phyloP scores from a whole-genome alignment of 2,329 filamentous ascomycete species.

The Coniochaeta pulveracea region DNA sequence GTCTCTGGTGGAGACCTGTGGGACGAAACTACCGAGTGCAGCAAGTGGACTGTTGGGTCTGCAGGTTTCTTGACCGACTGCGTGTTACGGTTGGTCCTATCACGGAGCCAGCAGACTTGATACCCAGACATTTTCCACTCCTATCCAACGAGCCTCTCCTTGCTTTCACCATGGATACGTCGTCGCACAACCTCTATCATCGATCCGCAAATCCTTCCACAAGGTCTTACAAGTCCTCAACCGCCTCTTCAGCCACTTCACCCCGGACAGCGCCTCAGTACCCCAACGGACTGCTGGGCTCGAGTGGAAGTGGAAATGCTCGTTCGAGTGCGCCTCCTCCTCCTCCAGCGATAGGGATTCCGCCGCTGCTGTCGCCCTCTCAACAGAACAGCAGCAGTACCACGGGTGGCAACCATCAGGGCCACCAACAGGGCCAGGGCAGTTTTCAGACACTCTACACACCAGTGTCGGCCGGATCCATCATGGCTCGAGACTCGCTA shows the following conservation, averaged over 20 bases:
- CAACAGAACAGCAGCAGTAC: too few species aligned
- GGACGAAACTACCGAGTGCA: too few species aligned
- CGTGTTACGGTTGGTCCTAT: constrained; percentile 23
- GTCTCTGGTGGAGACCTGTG: too few species aligned
- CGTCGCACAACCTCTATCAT: constrained; percentile 44
- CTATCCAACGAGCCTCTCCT: constrained; percentile 20
- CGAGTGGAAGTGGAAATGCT: constrained; percentile 39
- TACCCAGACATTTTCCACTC: constrained; percentile 20
- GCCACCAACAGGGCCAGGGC: constrained; percentile 23
- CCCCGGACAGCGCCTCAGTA: constrained; percentile 43
- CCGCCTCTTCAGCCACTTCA: constrained; percentile 50
- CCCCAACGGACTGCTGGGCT: constrained; percentile 38
- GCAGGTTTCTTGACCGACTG: constrained; percentile 28
- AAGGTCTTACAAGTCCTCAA: constrained; percentile 53
- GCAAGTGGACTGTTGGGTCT: too few species aligned
- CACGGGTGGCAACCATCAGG: too few species aligned
- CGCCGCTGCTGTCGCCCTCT: constrained; percentile 33
- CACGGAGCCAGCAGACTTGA: constrained; percentile 25
- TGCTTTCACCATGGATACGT: constrained; percentile 37
- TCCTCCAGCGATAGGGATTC: constrained; percentile 41
- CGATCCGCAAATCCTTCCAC: constrained; percentile 51
- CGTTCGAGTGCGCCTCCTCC: constrained; percentile 34
- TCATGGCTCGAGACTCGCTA: constrained; percentile 47
- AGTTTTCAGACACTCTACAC: constrained; percentile 38
- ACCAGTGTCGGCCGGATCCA: constrained; percentile 34